phyloP scores from a whole-genome alignment of 176 grass and related monocot genomes.

The Miscanthus lutarioriparius region DNA sequence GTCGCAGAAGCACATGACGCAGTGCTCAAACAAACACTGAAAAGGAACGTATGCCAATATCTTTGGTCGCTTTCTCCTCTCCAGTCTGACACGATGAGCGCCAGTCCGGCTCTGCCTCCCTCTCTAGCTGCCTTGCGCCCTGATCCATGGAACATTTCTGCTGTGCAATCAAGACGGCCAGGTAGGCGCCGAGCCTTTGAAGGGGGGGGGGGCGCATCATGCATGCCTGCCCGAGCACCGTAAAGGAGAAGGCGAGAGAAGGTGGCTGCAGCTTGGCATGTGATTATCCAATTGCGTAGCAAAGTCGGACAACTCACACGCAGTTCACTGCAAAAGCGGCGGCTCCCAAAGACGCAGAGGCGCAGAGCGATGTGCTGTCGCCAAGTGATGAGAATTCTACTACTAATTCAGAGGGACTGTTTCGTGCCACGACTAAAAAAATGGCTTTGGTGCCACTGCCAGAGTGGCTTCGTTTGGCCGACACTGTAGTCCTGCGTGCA shows the following conservation, averaged over 20 bases:
- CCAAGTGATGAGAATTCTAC: constrained; percentile 40
- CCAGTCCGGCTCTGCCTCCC: neutral
- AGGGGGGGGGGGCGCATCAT: neutral
- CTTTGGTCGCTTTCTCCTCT: constrained; percentile 28
- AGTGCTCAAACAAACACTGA: constrained; percentile 43
- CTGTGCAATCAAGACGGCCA: constrained; percentile 55
- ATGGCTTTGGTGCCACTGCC: neutral
- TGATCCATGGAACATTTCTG: constrained; percentile 52
- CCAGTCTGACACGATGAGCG: constrained; percentile 20
- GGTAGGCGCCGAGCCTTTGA: constrained; percentile 47
- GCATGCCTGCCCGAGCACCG: constrained; percentile 29
- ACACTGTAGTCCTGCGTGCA: constrained; percentile 17
- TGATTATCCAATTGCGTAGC: constrained; percentile 63
- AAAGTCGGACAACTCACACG: constrained; percentile 62
- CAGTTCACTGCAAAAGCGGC: constrained; percentile 58
- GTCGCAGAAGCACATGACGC: constrained; percentile 67
- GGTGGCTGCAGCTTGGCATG: constrained; percentile 58
- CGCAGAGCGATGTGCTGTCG: constrained; percentile 74
- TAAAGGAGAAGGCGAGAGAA: constrained; percentile 32
- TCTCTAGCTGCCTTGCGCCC: neutral
- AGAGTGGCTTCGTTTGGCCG: constrained; percentile 13
- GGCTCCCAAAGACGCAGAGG: constrained; percentile 29
- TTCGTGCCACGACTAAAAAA: neutral
- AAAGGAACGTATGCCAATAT: constrained; percentile 48
- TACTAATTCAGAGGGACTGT: constrained; percentile 27